phyloP scores from a whole-genome alignment of 352 stramenopile species.

The Phytopythium boreale region DNA sequence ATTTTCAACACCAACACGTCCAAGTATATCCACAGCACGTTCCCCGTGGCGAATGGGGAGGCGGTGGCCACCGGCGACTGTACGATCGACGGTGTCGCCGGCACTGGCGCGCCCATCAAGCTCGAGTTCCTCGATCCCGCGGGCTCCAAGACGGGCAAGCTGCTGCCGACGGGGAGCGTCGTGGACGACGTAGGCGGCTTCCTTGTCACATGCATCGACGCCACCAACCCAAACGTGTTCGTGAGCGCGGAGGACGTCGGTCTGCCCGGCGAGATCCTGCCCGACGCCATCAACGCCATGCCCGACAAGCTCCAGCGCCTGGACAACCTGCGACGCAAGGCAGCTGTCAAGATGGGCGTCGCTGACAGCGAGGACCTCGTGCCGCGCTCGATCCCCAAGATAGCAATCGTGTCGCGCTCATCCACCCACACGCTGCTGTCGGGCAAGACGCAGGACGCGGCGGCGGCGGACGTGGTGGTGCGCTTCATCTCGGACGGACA shows the following conservation, averaged over 20 bases:
- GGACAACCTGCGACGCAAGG: not conserved
- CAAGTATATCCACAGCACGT: slow-evolving; percentile 10
- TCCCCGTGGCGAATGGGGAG: slow-evolving; percentile 2
- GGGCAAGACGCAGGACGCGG: slow-evolving; percentile 4
- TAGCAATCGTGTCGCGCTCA: slow-evolving; percentile 3
- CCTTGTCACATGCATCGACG: not conserved
- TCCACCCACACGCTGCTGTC: slow-evolving; percentile 7
- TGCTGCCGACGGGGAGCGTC: slow-evolving; percentile 1
- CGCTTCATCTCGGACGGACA: slow-evolving; percentile 9
- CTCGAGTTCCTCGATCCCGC: slow-evolving; percentile 8
- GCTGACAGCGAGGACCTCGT: not conserved
- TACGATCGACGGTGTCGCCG: slow-evolving; percentile 1
- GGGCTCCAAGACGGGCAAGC: slow-evolving; percentile 8
- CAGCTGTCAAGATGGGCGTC: slow-evolving; percentile 6
- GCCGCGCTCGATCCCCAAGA: slow-evolving; percentile 4
- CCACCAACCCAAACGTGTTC: slow-evolving; percentile 4
- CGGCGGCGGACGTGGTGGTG: not conserved
- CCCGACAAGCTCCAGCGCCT: slow-evolving; percentile 1
- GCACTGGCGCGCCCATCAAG: slow-evolving; percentile 2
- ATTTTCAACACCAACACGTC: slow-evolving; percentile 10
- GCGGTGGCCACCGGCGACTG: not conserved
- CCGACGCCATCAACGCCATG: not conserved
- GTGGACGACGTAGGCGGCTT: not conserved
- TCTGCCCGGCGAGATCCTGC: slow-evolving; percentile 1
- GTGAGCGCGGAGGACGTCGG: slow-evolving; percentile 2